phyloP scores from a whole-genome alignment of 2,329 filamentous ascomycete genomes.

The Harringtonia aguacate region DNA sequence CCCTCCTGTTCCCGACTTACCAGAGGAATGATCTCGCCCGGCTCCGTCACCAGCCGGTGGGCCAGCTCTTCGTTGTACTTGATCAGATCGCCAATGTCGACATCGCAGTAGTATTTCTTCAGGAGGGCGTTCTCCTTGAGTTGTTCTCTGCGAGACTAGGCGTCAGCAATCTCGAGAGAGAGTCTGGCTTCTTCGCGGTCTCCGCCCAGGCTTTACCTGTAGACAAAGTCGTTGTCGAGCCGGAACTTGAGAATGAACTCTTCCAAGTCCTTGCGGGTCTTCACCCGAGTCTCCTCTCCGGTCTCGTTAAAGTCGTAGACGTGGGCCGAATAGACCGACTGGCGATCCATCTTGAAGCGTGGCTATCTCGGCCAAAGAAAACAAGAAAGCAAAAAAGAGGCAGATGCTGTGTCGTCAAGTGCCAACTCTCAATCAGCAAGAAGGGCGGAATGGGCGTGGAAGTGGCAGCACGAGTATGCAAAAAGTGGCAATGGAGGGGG shows the following conservation, averaged over 20 bases:
- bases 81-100: conserved; percentile 92
- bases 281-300: conserved; percentile 56
- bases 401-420: neutral
- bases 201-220: conserved; percentile 48
- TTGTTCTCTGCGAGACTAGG: conserved; percentile 58
- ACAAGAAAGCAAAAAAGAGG: neutral
- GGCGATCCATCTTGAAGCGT: conserved; percentile 60
- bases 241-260: conserved; percentile 91
- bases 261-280: conserved; percentile 70
- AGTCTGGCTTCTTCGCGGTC: neutral
- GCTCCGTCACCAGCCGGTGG: conserved; percentile 79
- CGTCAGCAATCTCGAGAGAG: too few relatives aligned
- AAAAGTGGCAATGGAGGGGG: conserved; percentile 3
- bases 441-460: neutral
- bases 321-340: conserved; percentile 76
- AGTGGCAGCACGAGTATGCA: neutral
- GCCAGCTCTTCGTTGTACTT: conserved; percentile 94
- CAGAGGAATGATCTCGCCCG: conserved; percentile 83
- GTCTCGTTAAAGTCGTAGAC: conserved; percentile 62
- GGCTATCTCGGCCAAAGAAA: neutral
- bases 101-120: conserved; percentile 91
- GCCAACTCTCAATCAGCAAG: too few relatives aligned
- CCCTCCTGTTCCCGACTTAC: conserved; percentile 35
- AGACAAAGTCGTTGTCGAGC: conserved; percentile 89
- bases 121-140: conserved; percentile 88